Base-by-base conservation (phyloP, 257 asterid species). In the Galeopsis tetrahit region DNA sequence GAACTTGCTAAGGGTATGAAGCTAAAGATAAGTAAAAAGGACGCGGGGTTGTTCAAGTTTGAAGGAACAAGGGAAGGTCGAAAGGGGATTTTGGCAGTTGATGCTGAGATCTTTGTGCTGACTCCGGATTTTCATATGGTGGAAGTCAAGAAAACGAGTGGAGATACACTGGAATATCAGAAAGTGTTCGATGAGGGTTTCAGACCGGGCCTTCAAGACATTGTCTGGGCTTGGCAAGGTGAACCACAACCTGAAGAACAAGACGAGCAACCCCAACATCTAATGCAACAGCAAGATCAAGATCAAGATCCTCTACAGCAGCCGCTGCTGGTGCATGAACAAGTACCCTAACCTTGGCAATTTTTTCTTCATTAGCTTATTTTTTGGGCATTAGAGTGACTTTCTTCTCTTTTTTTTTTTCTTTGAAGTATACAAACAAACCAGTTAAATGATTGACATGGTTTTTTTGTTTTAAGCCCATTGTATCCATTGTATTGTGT, bases 101-200 rank as follows among this genome's bases (percentile, higher is more conserved):
- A 91, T 8, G 90, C 93, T 0, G 97, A 91, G 92, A 91, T 93
- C 60, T 93, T 93, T 43, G 89, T 82, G 82, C 83, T 93, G 52
- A 76, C 92, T 36, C 79, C 85, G 0, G 81, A 52, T n/a, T 73
- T 89, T 72, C 91, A 87, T 78, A 58, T 93, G 84, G 96, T 93
- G 71, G 97, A 93, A 77, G 57, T 93, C 74, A 86, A 81, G 83
- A 91, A 89, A 80, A 85, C 90, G 2, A 79, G 68, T 40, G 98
- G 99, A 2, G 97, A 91, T 75, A 83, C 97, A 0, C 65, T 88
- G 70, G 97, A 94, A 60, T 94, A 89, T 70, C 81, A 78, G 73
- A 86, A 74, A 76, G 32, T 91, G 9, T 61, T 91, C 17, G 80
- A 83, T 1, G 90, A 91, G 70, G 86, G 84, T 61, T 77, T 94